Evolutionary conservation across 2,329 filamentous ascomycete species (phyloP).

Genomic region (Ascochyta koolunga): DNA sequence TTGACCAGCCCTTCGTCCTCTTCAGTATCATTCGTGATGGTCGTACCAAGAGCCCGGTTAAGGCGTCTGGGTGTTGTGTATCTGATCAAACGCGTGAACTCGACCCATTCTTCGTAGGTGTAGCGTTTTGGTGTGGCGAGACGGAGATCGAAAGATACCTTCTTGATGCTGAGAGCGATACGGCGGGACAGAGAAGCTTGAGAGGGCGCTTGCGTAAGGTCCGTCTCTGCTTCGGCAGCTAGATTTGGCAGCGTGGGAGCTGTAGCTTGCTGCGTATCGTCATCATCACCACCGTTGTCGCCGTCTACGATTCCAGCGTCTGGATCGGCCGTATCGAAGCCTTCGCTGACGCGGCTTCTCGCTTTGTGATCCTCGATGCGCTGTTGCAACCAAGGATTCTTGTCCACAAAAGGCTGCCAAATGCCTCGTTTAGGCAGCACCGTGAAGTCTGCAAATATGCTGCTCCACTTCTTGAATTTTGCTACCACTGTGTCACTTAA

Average conservation of each 20-base stretch:
- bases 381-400: constrained; percentile 51
- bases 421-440: constrained; percentile 67
- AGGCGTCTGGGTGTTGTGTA: constrained; percentile 50
- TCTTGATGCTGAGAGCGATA: constrained; percentile 73
- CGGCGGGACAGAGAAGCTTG: constrained; percentile 62
- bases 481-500: constrained; percentile 80
- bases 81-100: constrained; percentile 76
- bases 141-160: constrained; percentile 68
- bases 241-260: constrained; percentile 16
- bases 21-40: constrained; percentile 39
- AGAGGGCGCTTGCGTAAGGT: constrained; percentile 28
- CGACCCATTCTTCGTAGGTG: constrained; percentile 83
- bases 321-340: constrained; percentile 53
- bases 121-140: constrained; percentile 68
- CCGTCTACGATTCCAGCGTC: constrained; percentile 10
- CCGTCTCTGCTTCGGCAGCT: constrained; percentile 22
- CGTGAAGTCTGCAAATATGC: constrained; percentile 67
- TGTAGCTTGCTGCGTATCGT: constrained; percentile 16
- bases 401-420: constrained; percentile 58
- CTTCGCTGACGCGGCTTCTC: constrained; percentile 52
- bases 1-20: constrained; percentile 66
- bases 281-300: neutral
- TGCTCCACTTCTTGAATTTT: constrained; percentile 67
- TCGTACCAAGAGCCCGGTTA: constrained; percentile 12
- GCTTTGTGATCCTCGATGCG: constrained; percentile 44